phyloP scores from a whole-genome alignment of 768 basidiomycete genomes.

The Suillus paluster region DNA sequence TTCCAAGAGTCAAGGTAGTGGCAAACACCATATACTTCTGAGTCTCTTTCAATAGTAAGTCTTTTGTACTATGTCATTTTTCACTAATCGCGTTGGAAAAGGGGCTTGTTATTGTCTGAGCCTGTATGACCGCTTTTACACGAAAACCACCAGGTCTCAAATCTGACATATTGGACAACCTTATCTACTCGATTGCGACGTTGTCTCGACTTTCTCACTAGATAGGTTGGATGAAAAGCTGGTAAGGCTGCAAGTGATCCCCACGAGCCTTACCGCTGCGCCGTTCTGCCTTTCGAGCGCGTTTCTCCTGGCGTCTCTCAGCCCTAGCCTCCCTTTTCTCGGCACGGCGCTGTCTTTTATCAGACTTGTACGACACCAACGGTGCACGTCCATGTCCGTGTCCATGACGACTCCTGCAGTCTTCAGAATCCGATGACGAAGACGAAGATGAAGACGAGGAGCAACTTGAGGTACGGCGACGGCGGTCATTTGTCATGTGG shows the following conservation, averaged over 20 bases:
- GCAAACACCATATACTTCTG: neutral
- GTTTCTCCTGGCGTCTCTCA: constrained; percentile 20
- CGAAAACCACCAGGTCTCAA: neutral
- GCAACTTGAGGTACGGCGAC: constrained; percentile 10
- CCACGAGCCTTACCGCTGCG: constrained; percentile 21
- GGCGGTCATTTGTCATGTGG: constrained; percentile 23
- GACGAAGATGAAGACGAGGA: neutral
- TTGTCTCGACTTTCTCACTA: neutral
- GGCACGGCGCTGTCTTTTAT: constrained; percentile 13
- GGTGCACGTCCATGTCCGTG: neutral
- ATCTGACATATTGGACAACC: neutral
- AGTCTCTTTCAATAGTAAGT: neutral
- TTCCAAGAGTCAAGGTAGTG: neutral
- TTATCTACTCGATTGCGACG: neutral
- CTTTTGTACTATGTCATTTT: neutral
- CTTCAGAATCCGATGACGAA: constrained; percentile 17
- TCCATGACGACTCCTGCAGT: neutral
- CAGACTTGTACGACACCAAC: constrained; percentile 1
- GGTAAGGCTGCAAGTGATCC: constrained; percentile 23
- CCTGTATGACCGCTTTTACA: neutral
- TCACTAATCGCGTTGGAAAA: neutral
- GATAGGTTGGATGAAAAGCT: constrained; percentile 22
- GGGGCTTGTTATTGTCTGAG: neutral
- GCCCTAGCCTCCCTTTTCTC: constrained; percentile 12
- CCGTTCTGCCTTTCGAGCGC: constrained; percentile 18